Evolutionary conservation across 345 rosid genomes (phyloP).

Genomic region (Salix exigua): DNA sequence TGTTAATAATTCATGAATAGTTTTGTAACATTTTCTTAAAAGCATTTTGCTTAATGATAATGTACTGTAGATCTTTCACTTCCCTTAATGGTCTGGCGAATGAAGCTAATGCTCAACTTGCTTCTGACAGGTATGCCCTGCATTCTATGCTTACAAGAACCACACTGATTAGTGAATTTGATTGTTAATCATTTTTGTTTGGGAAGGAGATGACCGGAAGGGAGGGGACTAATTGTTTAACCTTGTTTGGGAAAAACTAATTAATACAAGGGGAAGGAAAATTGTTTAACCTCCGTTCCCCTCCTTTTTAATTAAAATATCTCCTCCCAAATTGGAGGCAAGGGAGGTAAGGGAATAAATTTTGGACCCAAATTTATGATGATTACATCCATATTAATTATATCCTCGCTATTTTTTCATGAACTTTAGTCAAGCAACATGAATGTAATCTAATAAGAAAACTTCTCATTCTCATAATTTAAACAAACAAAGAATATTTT

Average conservation of each 20-base stretch:
- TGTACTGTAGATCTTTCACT: constrained; percentile 53
- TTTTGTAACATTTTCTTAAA: neutral
- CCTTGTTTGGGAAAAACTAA: neutral
- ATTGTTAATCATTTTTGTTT: neutral
- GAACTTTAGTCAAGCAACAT: neutral
- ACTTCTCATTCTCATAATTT: neutral
- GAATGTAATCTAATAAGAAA: neutral
- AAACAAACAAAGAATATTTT: neutral
- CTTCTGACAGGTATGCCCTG: constrained; percentile 54
- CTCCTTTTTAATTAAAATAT: neutral
- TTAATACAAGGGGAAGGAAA: neutral
- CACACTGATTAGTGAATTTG: neutral
- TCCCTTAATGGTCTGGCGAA: constrained; percentile 55
- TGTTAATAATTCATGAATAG: neutral
- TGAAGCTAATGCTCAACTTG: constrained; percentile 48
- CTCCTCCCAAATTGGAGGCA: neutral
- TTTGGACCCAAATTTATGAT: neutral
- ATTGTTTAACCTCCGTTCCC: neutral
- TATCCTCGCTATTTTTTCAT: neutral
- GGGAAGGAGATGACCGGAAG: neutral
- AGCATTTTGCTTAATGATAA: neutral
- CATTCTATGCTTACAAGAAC: constrained; percentile 1
- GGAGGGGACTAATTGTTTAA: neutral
- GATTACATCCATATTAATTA: too few relatives aligned
- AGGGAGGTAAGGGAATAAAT: neutral